Evolutionary conservation across 306 rosid genomes (phyloP), one percentile per base, ranked within the genome.

Genomic region (Begonia peltatifolia): DNA sequence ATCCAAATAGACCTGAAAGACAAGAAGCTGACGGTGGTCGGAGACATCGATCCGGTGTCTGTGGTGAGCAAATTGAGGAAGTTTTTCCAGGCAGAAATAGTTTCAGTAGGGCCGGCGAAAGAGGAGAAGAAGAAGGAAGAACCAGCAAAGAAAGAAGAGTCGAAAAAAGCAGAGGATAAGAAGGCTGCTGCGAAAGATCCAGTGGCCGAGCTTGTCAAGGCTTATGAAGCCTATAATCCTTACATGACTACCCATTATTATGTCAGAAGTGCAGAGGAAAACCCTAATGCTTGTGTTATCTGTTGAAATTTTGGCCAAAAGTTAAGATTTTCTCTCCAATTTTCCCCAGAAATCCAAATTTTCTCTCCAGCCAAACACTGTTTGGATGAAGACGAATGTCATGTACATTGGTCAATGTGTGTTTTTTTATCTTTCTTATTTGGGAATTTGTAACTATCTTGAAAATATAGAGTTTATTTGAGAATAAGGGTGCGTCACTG

Each of bases 31-130:
- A 84, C 89, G 0, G 58, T 84, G 61, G 74, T 57, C 0, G 97
- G 97, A 12, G 83, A 76, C 10, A 42, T 77, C 18, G 95, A 88
- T 58, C 68, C 97, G 1, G 82, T 88, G 10, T 0, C 1, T 12
- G 58, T 88, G 22, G 87, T 72, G 20, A 57, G 57, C 35, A 88
- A 77, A 56, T 48, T 88, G 55, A 82, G 84, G 67, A 88, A 82
- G 75, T 18, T 71, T 4, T 77, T 77, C 17, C 41, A 0, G 20
- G 54, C 78, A n/a, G 81, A 79, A 0, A 77, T 88, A 23, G 12
- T 79, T 9, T 82, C 93, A 4, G 97, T 88, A 14, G 97, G 82
- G 13, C 84, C 84, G 11, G 76, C 82, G 1, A 81, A 84, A 58
- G 84, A 75, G 62, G 88, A 79, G 65, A 66, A 78, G 64, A 80